phyloP scores from a whole-genome alignment of 1,284 basidiomycete genomes.

The Amylostereum chailletii region DNA sequence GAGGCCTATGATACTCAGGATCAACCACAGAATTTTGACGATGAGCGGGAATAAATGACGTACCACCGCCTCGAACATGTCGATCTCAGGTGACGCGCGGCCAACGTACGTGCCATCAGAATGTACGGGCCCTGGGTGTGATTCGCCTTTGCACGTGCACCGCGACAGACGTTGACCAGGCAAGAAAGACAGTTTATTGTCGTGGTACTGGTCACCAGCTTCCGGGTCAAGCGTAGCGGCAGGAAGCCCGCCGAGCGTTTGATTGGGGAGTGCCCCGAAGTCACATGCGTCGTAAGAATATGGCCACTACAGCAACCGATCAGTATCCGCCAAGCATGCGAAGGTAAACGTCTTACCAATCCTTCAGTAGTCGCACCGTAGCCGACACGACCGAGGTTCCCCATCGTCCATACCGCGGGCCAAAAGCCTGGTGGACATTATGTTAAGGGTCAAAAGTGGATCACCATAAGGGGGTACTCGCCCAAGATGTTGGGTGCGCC shows the following conservation, averaged over 20 bases:
- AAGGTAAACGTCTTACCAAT: conserved; percentile 16
- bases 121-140: conserved; percentile 48
- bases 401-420: conserved; percentile 43
- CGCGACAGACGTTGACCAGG: conserved; percentile 39
- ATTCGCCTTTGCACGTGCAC: conserved; percentile 46
- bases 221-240: conserved; percentile 23
- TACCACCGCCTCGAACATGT: conserved; percentile 33
- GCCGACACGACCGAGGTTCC: conserved; percentile 48
- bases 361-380: conserved; percentile 57
- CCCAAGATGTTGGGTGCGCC: conserved; percentile 46
- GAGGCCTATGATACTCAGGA: conserved; percentile 4
- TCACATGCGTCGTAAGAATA: conserved; percentile 51
- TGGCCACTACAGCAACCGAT: conserved; percentile 28
- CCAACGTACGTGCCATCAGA: conserved; percentile 44
- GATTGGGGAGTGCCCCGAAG: conserved; percentile 48
- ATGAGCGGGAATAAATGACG: conserved; percentile 7
- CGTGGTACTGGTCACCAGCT: conserved; percentile 31
- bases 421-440: conserved; percentile 31
- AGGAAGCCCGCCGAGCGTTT: conserved; percentile 30
- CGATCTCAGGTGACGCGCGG: conserved; percentile 39
- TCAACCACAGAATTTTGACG: conserved; percentile 14
- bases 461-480: too few relatives aligned
- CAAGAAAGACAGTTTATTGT: conserved; percentile 31
- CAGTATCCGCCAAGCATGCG: not conserved
- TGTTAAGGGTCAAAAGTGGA: too few relatives aligned